These are phyloP conservation scores for Arabidopsis thaliana DNA, from an alignment of 345 rosid genomes.

Conservation along the genomic window TAIR10.1 NC_003074.8:1115501-1116000, in stretches of 20 bases:
- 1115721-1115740: conserved; percentile 96
- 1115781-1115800: conserved; percentile 96
- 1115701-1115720: conserved; percentile 96
- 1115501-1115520: conserved; percentile 99
- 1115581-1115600: conserved; percentile 79
- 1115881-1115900: conserved; percentile 8
- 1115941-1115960: conserved; percentile 82
- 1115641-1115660: not conserved
- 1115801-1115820: conserved; percentile 66
- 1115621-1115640: not conserved
- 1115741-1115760: conserved; percentile 99
- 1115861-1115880: conserved; percentile 1
- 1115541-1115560: conserved; percentile 97
- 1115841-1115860: conserved; percentile 9
- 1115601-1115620: conserved; percentile 24
- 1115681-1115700: conserved; percentile 70
- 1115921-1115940: conserved; percentile 87
- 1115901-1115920: conserved; percentile 98
- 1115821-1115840: conserved; percentile 30
- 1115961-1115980: conserved; percentile 89
- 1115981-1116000: conserved; percentile 86
- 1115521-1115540: conserved; percentile 96
- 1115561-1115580: conserved; percentile 74
- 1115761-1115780: conserved; percentile 99
- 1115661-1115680: not conserved